Percentiles rank a stretch among this genome's conserved stretches.
Conservation (phyloP, 108 stramenopile species). For the Phaeodactylum tricornutum region DNA sequence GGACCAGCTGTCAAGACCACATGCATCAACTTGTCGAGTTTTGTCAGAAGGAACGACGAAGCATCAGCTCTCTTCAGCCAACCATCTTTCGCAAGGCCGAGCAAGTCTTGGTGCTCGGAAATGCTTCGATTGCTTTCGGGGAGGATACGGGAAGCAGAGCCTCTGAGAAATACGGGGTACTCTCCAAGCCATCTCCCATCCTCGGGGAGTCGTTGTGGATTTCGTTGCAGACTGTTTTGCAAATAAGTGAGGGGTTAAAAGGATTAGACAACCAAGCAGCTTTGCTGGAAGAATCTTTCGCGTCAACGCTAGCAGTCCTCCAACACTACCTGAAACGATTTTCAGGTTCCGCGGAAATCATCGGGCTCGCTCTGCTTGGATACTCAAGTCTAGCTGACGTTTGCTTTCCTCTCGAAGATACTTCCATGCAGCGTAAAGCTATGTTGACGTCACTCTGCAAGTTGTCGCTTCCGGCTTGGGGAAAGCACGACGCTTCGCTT, state of each 20-base stretch:
- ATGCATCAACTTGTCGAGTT: constrained; percentile 51
- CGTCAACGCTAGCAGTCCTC: constrained; percentile 54
- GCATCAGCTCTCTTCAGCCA: too few relatives aligned
- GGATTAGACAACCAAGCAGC: constrained; percentile 16
- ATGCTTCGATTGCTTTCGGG: constrained; percentile 9
- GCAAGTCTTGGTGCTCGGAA: constrained; percentile 16
- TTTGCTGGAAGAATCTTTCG: constrained; percentile 44
- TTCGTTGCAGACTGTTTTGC: constrained; percentile 21
- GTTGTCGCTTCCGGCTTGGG: constrained; percentile 80
- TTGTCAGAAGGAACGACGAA: constrained; percentile 16
- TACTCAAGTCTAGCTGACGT: constrained; percentile 1
- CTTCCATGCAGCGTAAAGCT: constrained; percentile 45
- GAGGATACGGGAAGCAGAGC: too few relatives aligned
- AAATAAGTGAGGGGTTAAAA: constrained; percentile 7
- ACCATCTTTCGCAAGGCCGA: constrained; percentile 17
- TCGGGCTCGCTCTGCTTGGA: constrained; percentile 37
- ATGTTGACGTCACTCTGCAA: constrained; percentile 74
- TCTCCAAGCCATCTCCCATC: background rate
- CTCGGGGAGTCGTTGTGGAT: constrained; percentile 36
- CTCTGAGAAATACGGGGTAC: too few relatives aligned
- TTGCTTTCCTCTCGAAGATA: constrained; percentile 7
- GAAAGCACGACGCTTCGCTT: constrained; percentile 42
- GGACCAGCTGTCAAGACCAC: constrained; percentile 59
- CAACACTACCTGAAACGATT: constrained; percentile 82
- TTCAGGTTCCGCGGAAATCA: constrained; percentile 50